phyloP scores from a whole-genome alignment of 192 early-diverging fungal genomes.

The Jimgerdemannia lactiflua region DNA sequence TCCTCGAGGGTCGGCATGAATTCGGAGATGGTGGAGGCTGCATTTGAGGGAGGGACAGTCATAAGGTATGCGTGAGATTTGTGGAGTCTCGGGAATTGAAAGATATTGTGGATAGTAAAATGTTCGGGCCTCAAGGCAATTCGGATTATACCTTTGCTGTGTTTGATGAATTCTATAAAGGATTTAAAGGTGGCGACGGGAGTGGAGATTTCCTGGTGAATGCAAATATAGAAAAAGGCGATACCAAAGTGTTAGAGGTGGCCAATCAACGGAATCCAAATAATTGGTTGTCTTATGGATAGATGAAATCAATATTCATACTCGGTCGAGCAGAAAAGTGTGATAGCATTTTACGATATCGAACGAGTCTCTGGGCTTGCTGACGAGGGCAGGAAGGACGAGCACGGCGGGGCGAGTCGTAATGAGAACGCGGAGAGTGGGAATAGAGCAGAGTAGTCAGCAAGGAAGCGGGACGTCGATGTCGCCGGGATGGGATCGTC shows the following conservation, averaged over 20 bases:
- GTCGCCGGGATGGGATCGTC: too few species aligned
- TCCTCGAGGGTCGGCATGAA: constrained; percentile 75
- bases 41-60: neutral
- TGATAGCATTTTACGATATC: constrained; percentile 37
- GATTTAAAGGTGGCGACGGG: constrained; percentile 76
- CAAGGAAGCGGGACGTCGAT: too few species aligned
- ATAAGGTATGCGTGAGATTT: neutral
- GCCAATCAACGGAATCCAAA: neutral
- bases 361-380: constrained; percentile 10
- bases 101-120: neutral
- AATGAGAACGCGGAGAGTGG: too few species aligned
- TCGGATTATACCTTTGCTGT: constrained; percentile 51
- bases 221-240: neutral
- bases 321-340: constrained; percentile 25
- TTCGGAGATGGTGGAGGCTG: constrained; percentile 87
- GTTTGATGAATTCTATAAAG: constrained; percentile 64
- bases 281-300: neutral
- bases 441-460: too few species aligned
- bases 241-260: too few species aligned
- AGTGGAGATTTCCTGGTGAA: constrained; percentile 65
- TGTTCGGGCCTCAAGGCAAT: too few species aligned
- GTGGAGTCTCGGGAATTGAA: neutral
- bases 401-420: too few species aligned
- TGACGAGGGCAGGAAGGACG: too few species aligned
- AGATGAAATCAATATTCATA: constrained; percentile 14